Evolutionary conservation across 1,139 yeast genomes (phyloP), one percentile per base, ranked within the genome.

Genomic region (Yamadazyma diospyri): DNA sequence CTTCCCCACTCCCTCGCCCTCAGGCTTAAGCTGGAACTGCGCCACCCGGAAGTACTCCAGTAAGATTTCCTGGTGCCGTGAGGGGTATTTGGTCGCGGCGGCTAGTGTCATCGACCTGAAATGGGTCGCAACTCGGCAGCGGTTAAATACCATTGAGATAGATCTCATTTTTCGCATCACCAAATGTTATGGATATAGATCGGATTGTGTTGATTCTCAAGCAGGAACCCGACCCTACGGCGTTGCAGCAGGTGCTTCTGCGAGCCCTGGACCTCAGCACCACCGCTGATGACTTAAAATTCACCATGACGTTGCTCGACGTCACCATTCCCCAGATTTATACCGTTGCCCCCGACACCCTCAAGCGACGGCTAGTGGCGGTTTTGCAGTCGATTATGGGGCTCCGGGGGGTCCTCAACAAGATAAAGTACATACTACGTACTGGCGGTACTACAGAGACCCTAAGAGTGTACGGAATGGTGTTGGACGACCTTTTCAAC

Each of bases 241-340:
- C 24, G 9, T 20, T 27, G 16, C 12, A 27, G n/a, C 5, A 18
- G 13, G 24, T 20, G 4, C 14, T 27, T 13, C 5, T n/a, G n/a
- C n/a, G n/a, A n/a, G n/a, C n/a, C n/a, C n/a, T n/a, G n/a, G n/a
- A n/a, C n/a, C n/a, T n/a, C n/a, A n/a, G n/a, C n/a, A n/a, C n/a
- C n/a, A n/a, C 15, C 14, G n/a, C 16, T 4, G 14, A 29, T 6
- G 19, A n/a, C 3, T 17, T 29, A 12, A n/a, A 40, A 42, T 25
- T 39, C 57, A 39, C 56, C 2, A 45, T 55, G 4, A 39, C 51
- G 3, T 40, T 67, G 12, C 43, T 67, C 15, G 56, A 63, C 32
- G 11, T 13, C 22, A 38, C 39, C 5, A 20, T 33, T 11, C 39
- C 43, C 9, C 43, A 40, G 23, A 22, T 40, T 5, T 40, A 34